Evolutionary conservation across 78 protist genomes (phyloP), one percentile per base, ranked within the genome.

Genomic region (Dictyostelium capitatum): DNA sequence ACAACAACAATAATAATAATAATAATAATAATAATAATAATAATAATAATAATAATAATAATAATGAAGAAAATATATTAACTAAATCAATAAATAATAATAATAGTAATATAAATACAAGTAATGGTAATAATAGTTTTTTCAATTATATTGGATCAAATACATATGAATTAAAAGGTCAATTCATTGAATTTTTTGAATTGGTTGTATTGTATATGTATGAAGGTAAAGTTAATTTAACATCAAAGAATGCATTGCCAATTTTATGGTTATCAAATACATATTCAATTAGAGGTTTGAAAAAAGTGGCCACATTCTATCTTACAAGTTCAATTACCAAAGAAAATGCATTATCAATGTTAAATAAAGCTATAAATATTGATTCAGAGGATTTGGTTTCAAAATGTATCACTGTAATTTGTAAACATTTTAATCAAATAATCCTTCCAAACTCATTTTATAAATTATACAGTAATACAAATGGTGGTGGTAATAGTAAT

Each of bases 351-450:
- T 59, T 87, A 37, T 48, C 57, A 23, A 87, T 87, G 93, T 28
- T 87, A n/a, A 74, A 87, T 43, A 87, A 87, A 37, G 93, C 93
- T 7, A 77, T 87, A 17, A 82, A 87, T 47, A 77, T 87, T 57
- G 82, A 87, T 11, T 77, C 85, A 8, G 93, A 87, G 6, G 93
- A 87, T n/a, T 62, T 87, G 11, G 79, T 77, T 32, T 75, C 93
- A n/a, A 87, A 87, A 37, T 87, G 85, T 32, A 87, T 87, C 0
- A 87, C 93, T 17, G 93, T 87, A 14, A 87, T 77, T 23, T 87
- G 93, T 64, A 87, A 87, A 64, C 93, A 87, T 65, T 87, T 87
- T 51, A 87, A 87, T 87, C 93, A 87, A 64, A 74, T 87, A 11
- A 87, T 87, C 0, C 72, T 51, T 50, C 93, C 93, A 62, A 77